Evolutionary conservation across 1,284 basidiomycete genomes (phyloP).

Genomic region (Sanghuangporus weigelae): DNA sequence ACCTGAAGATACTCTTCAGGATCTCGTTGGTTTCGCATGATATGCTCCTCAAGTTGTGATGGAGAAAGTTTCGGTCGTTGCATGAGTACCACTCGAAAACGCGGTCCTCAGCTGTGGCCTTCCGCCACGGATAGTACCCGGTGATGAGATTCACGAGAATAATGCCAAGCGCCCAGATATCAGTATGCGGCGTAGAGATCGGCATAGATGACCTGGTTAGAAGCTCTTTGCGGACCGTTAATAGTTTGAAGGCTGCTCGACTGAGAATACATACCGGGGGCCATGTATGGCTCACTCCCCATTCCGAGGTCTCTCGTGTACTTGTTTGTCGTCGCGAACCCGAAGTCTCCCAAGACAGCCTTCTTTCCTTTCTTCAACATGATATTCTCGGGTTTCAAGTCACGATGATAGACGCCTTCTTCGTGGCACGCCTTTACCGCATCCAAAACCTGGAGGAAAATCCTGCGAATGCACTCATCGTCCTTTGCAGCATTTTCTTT

Average conservation of each 20-base stretch:
- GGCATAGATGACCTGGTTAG: not conserved
- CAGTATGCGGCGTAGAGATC: conserved; percentile 77
- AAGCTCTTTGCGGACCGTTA: not conserved
- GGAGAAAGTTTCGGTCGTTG: conserved; percentile 65
- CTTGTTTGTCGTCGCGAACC: conserved; percentile 89
- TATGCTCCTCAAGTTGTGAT: conserved; percentile 57
- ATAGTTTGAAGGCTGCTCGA: conserved; percentile 3
- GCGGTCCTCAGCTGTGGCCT: conserved; percentile 35
- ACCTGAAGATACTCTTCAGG: conserved; percentile 64
- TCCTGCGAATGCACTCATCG: conserved; percentile 77
- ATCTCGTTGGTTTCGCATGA: conserved; percentile 65
- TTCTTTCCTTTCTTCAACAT: conserved; percentile 64
- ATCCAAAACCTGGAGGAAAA: conserved; percentile 91
- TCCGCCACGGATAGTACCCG: conserved; percentile 96
- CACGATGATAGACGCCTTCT: conserved; percentile 92
- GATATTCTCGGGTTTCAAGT: conserved; percentile 98
- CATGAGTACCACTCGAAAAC: conserved; percentile 58
- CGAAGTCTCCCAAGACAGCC: conserved; percentile 94
- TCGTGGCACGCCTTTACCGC: conserved; percentile 88
- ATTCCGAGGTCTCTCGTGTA: conserved; percentile 91
- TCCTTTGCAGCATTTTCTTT: conserved; percentile 72
- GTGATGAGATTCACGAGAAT: conserved; percentile 94
- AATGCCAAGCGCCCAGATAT: conserved; percentile 98
- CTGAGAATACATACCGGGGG: conserved; percentile 60
- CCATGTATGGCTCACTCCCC: conserved; percentile 96